phyloP scores from a whole-genome alignment of 805 yeast genomes.

The Barnettozyma sucrosica region DNA sequence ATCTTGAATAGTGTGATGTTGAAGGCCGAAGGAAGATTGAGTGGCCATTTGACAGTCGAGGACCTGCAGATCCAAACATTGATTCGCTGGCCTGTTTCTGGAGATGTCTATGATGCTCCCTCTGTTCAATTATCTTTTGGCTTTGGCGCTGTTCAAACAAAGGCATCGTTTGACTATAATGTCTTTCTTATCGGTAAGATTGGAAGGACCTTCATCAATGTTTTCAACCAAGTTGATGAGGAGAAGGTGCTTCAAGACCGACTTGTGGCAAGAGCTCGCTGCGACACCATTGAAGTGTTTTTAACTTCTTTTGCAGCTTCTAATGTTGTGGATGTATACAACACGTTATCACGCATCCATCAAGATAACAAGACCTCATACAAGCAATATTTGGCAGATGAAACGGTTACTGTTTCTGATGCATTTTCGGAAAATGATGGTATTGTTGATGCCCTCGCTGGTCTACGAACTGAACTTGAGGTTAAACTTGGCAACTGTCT shows the following conservation, averaged over 20 bases:
- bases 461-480: constrained; percentile 61
- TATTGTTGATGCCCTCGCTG: constrained; percentile 27
- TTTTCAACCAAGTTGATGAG: constrained; percentile 62
- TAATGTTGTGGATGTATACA: constrained; percentile 70
- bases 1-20: constrained; percentile 51
- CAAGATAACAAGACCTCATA: constrained; percentile 72
- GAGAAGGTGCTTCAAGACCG: constrained; percentile 49
- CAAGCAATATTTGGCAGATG: constrained; percentile 62
- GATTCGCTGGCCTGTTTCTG: constrained; percentile 59
- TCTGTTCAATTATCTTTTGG: constrained; percentile 57
- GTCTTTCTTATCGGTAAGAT: constrained; percentile 64
- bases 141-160: constrained; percentile 48
- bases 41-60: constrained; percentile 54
- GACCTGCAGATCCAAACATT: constrained; percentile 55
- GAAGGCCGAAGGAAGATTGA: constrained; percentile 69
- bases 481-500: constrained; percentile 52
- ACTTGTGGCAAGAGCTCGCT: constrained; percentile 43
- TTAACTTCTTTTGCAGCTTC: constrained; percentile 85
- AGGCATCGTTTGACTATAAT: constrained; percentile 79
- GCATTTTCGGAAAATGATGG: constrained; percentile 11
- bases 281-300: constrained; percentile 52
- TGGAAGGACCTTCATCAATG: constrained; percentile 41
- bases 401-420: constrained; percentile 14
- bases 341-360: constrained; percentile 62
- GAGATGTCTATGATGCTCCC: constrained; percentile 50